A percentile compares a stretch with the other conserved stretches of the same genome.
Evolutionary conservation across 352 stramenopile species (phyloP).

Genomic region (Pythium myriotylum): DNA sequence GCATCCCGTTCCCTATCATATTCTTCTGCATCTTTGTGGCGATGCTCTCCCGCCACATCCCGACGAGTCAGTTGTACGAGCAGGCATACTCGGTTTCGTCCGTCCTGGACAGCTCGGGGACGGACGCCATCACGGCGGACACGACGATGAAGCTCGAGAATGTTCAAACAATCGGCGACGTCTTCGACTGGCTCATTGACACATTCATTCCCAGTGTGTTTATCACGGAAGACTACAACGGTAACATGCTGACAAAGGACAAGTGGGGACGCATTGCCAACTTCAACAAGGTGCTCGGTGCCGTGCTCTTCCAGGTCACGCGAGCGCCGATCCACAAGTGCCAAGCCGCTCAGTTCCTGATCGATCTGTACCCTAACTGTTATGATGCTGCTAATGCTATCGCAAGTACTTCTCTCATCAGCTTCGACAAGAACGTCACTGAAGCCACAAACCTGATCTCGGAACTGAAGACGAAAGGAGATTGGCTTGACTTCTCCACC

Average conservation of each 20-base stretch:
- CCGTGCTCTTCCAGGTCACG: constrained; percentile 31
- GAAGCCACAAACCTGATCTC: constrained; percentile 17
- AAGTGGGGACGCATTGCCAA: constrained; percentile 32
- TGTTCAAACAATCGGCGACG: constrained; percentile 29
- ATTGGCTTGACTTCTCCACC: constrained; percentile 35
- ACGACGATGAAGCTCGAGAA: constrained; percentile 48
- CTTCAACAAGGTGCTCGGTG: constrained; percentile 39
- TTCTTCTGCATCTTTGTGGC: constrained; percentile 70
- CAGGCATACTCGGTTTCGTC: constrained; percentile 77
- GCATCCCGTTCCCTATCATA: constrained; percentile 73
- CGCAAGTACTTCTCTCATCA: constrained; percentile 27
- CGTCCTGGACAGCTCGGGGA: constrained; percentile 59
- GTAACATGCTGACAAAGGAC: constrained; percentile 29
- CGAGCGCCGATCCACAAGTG: constrained; percentile 15
- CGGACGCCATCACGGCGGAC: constrained; percentile 36
- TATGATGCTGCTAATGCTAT: constrained; percentile 25
- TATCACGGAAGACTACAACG: constrained; percentile 41
- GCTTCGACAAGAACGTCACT: constrained; percentile 30
- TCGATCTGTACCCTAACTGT: constrained; percentile 35
- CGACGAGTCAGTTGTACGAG: constrained; percentile 76
- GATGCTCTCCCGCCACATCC: constrained; percentile 75
- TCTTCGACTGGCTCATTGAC: constrained; percentile 42
- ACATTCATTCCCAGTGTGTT: constrained; percentile 39
- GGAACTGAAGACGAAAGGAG: constrained; percentile 23
- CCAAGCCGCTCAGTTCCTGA: constrained; percentile 21